A percentile compares a stretch with the other conserved stretches of the same genome.
Conservation (phyloP, 129 eudicot genomes). For the Scalesia atractyloides region DNA sequence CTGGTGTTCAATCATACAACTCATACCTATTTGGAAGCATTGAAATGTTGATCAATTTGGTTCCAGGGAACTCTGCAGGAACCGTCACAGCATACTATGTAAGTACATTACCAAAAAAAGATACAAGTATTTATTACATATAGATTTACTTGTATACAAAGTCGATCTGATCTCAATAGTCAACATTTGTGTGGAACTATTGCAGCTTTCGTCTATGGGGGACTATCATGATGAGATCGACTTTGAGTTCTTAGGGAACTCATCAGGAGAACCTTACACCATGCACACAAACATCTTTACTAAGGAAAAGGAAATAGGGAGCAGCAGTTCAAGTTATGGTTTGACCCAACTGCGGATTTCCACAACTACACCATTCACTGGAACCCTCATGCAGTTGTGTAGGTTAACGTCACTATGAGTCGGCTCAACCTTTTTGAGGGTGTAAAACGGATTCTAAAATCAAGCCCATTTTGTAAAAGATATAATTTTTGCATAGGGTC, state of each 20-base stretch:
- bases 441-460: not conserved
- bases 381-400: slow-evolving; percentile 63
- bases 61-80: slow-evolving; percentile 68
- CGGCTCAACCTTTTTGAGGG: not conserved
- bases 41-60: slow-evolving; percentile 60
- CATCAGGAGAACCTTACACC: slow-evolving; percentile 64
- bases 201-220: slow-evolving; percentile 66
- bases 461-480: no score
- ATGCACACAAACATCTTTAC: slow-evolving; percentile 70
- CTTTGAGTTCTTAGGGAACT: slow-evolving; percentile 81
- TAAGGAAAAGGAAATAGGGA: slow-evolving; percentile 63
- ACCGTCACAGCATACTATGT: slow-evolving; percentile 76
- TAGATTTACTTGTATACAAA: not conserved
- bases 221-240: slow-evolving; percentile 71
- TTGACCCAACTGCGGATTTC: slow-evolving; percentile 63
- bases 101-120: slow-evolving; percentile 25
- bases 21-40: slow-evolving; percentile 60
- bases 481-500: no score
- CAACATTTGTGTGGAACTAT: not conserved
- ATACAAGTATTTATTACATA: no score
- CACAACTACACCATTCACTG: slow-evolving; percentile 81
- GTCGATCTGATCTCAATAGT: not conserved
- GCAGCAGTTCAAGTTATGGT: slow-evolving; percentile 66
- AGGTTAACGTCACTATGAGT: slow-evolving; percentile 23
- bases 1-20: slow-evolving; percentile 54